Evolutionary conservation across 441 rosid genomes (phyloP).

Genomic region (Erodium moschatum): DNA sequence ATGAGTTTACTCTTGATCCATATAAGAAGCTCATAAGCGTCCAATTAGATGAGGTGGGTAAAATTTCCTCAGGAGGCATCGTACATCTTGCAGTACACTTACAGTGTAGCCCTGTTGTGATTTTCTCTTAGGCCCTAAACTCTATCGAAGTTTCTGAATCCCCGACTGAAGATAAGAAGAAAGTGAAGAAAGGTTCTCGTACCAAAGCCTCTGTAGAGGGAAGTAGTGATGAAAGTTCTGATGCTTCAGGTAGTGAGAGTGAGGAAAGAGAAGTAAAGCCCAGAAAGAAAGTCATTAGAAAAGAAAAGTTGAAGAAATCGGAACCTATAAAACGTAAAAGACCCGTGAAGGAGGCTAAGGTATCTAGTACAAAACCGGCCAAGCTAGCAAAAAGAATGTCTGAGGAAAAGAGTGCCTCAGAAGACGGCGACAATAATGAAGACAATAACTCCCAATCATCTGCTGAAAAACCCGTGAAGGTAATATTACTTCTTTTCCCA

Average conservation of each 20-base stretch:
- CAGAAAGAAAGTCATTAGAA: conserved; percentile 39
- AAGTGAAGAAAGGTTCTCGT: conserved; percentile 29
- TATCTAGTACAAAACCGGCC: conserved; percentile 40
- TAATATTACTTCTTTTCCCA: conserved; percentile 22
- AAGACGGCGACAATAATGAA: conserved; percentile 30
- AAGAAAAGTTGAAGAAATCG: conserved; percentile 35
- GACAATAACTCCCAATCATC: conserved; percentile 46
- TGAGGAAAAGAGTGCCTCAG: conserved; percentile 38
- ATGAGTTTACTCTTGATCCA: conserved; percentile 53
- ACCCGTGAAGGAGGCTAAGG: conserved; percentile 39
- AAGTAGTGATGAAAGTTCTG: conserved; percentile 9
- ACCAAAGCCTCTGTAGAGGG: conserved; percentile 14
- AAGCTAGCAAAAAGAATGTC: conserved; percentile 37
- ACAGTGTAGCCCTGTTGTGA: conserved; percentile 16
- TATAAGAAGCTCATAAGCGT: conserved; percentile 53
- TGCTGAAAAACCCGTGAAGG: conserved; percentile 48
- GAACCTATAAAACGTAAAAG: conserved; percentile 52
- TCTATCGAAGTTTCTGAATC: conserved; percentile 40
- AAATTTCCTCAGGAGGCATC: conserved; percentile 17
- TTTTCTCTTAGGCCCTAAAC: conserved; percentile 38
- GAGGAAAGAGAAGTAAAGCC: conserved; percentile 33
- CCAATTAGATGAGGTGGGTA: conserved; percentile 56
- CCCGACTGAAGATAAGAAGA: conserved; percentile 32
- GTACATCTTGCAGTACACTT: conserved; percentile 14
- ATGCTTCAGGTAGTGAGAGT: conserved; percentile 34